Conservation (phyloP, 306 rosid species). For the Quercus engelmannii region DNA sequence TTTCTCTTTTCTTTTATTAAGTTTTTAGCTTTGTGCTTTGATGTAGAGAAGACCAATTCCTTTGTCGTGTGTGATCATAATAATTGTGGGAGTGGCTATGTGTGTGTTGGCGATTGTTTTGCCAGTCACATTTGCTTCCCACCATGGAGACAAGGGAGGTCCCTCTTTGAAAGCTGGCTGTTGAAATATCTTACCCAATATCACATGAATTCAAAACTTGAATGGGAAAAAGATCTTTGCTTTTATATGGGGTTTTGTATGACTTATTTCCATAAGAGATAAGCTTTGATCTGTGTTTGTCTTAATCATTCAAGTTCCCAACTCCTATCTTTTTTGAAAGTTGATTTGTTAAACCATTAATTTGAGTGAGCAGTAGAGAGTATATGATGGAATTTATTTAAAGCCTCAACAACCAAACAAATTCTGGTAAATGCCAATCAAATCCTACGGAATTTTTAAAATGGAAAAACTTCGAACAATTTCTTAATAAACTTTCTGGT, state of each 20-base stretch:
- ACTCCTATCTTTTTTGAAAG: conserved; percentile 11
- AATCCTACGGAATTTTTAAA: too few relatives aligned
- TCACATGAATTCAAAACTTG: conserved; percentile 38
- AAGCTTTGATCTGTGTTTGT: conserved; percentile 26
- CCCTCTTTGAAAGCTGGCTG: conserved; percentile 47
- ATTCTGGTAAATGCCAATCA: not conserved
- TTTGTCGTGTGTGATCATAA: conserved; percentile 26
- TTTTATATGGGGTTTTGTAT: conserved; percentile 2
- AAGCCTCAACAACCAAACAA: not conserved
- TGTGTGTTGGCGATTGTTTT: conserved; percentile 59
- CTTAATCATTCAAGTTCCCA: conserved; percentile 25
- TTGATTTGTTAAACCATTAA: not conserved
- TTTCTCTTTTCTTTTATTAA: not conserved
- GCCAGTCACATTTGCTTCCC: conserved; percentile 64
- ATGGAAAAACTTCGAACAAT: too few relatives aligned
- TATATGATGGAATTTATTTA: not conserved
- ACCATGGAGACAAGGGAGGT: conserved; percentile 66
- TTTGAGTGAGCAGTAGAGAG: conserved; percentile 4
- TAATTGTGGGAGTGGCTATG: conserved; percentile 34
- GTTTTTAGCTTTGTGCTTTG: conserved; percentile 13
- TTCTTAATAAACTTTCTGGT: too few relatives aligned
- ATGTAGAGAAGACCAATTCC: conserved; percentile 29
- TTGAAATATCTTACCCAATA: conserved; percentile 43
- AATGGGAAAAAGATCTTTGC: conserved; percentile 32
- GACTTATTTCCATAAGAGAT: conserved; percentile 18